A percentile compares a stretch with the other conserved stretches of the same genome.
Evolutionary conservation across 306 rosid species (phyloP).

Genomic region (Rubus idaeus): DNA sequence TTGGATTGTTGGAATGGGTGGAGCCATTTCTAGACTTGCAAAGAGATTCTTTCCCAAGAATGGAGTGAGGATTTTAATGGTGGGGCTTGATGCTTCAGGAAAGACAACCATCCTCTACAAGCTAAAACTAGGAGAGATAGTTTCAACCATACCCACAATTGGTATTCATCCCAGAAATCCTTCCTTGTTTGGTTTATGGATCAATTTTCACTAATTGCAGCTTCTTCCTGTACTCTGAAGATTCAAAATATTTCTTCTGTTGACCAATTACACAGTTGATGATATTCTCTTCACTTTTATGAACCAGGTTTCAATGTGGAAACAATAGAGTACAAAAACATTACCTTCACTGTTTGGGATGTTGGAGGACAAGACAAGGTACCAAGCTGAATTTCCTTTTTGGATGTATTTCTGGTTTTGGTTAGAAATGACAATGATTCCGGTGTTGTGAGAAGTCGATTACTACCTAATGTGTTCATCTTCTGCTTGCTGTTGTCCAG

Average conservation of each 20-base stretch:
- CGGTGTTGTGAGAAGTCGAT: neutral
- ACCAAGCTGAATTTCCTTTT: neutral
- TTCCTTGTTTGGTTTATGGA: neutral
- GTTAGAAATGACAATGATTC: neutral
- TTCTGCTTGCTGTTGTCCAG: conserved; percentile 24
- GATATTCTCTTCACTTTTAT: conserved; percentile 15
- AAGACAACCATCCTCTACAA: conserved; percentile 53
- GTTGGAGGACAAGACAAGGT: conserved; percentile 61
- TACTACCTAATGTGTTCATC: conserved; percentile 3
- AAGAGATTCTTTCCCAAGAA: conserved; percentile 38
- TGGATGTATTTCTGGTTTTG: no score
- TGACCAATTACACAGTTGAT: neutral
- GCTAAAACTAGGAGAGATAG: conserved; percentile 40
- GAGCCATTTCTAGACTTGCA: conserved; percentile 26
- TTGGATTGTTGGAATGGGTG: conserved; percentile 36
- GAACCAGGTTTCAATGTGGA: conserved; percentile 56
- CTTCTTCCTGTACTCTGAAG: neutral
- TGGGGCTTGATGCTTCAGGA: conserved; percentile 61
- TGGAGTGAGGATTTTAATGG: conserved; percentile 46
- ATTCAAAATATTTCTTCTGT: neutral
- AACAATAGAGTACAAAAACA: conserved; percentile 40
- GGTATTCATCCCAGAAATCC: conserved; percentile 25
- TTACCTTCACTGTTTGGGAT: conserved; percentile 49
- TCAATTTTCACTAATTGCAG: neutral
- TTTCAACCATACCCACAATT: conserved; percentile 40